phyloP scores from a whole-genome alignment of 306 rosid species.

The Luffa acutangula region DNA sequence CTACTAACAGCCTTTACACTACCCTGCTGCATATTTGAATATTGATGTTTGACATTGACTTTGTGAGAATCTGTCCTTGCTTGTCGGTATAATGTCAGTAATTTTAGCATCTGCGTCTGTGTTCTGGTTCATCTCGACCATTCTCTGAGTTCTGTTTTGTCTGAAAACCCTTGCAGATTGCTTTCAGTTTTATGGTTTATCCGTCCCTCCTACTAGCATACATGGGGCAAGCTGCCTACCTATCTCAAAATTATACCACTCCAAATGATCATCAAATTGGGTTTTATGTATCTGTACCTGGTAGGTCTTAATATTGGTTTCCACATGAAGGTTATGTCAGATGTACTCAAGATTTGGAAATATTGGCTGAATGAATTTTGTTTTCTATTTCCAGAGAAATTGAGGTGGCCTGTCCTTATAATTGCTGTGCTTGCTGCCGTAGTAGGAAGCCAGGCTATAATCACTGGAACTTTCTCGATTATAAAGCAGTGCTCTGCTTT shows the following conservation, averaged over 20 bases:
- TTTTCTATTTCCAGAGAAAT: constrained; percentile 32
- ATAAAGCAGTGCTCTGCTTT: constrained; percentile 88
- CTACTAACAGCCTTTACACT: not conserved
- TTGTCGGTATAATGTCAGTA: not conserved
- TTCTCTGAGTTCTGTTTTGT: not conserved
- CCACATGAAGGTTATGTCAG: constrained; percentile 7
- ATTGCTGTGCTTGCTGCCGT: constrained; percentile 89
- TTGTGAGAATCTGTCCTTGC: not conserved
- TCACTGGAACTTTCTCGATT: constrained; percentile 88
- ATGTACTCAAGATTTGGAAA: not conserved
- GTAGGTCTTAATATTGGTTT: constrained; percentile 29
- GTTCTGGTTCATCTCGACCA: not conserved
- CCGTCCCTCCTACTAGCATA: constrained; percentile 87
- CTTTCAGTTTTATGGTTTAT: constrained; percentile 88
- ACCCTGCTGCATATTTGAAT: not conserved
- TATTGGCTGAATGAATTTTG: not conserved
- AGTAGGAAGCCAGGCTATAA: constrained; percentile 96
- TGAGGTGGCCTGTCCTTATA: constrained; percentile 90
- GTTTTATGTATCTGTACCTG: constrained; percentile 88
- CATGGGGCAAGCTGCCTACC: constrained; percentile 98
- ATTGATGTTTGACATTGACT: not conserved
- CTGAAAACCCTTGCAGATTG: constrained; percentile 54
- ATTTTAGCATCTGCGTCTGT: not conserved
- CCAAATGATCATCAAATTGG: constrained; percentile 31
- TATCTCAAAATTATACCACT: constrained; percentile 43